Conservation (phyloP, 129 eudicot genomes). For the Helianthus tuberosus region DNA sequence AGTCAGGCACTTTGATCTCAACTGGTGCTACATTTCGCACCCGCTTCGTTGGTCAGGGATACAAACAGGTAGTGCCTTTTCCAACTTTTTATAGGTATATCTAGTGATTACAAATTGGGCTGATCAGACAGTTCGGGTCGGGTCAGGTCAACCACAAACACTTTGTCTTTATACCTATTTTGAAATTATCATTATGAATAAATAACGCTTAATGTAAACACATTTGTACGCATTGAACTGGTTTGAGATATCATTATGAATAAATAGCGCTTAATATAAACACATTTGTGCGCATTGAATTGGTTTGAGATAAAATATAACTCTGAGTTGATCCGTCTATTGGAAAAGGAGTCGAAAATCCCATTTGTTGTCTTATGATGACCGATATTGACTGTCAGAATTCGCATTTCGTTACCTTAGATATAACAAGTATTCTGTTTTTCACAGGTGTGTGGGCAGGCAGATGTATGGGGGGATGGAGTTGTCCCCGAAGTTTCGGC, state of each 20-base stretch:
- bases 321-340: not conserved
- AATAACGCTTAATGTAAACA: not conserved
- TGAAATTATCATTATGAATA: not conserved
- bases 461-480: slow-evolving; percentile 98
- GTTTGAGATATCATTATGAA: not conserved
- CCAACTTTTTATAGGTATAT: not conserved
- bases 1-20: slow-evolving; percentile 41
- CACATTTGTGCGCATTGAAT: not conserved
- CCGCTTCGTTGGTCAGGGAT: slow-evolving; percentile 91
- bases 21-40: slow-evolving; percentile 60
- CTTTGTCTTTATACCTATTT: not conserved
- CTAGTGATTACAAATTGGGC: not conserved
- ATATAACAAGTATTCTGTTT: not conserved
- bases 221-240: not conserved
- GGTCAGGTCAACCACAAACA: not conserved
- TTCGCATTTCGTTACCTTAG: not conserved
- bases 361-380: too few relatives aligned
- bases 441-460: slow-evolving; percentile 83
- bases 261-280: not conserved
- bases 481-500: slow-evolving; percentile 94
- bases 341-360: not conserved
- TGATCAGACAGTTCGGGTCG: not conserved
- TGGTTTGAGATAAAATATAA: not conserved
- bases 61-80: slow-evolving; percentile 69
- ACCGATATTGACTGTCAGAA: not conserved